phyloP scores from a whole-genome alignment of 352 stramenopile genomes.

The Phytopythium cucurbitacearum region DNA sequence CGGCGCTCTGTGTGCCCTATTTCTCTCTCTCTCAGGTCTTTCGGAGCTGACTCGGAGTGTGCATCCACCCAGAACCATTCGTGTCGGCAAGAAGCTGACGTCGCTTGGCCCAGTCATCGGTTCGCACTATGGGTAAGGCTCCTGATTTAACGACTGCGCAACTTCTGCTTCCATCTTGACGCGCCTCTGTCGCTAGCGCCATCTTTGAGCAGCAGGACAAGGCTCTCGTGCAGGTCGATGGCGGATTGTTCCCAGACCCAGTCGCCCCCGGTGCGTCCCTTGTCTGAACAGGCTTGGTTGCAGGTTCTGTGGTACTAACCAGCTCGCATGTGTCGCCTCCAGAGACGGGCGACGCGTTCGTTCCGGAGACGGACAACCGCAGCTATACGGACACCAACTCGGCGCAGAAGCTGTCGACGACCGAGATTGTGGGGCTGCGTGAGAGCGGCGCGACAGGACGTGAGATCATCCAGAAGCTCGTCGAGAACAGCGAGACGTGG shows the following conservation, averaged over 20 bases:
- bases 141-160: not conserved
- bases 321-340: not conserved
- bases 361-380: constrained; percentile 73
- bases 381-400: constrained; percentile 86
- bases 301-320: not conserved
- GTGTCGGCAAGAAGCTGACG: constrained; percentile 79
- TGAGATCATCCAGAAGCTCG: constrained; percentile 91
- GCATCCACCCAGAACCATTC: constrained; percentile 37
- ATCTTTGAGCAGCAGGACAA: constrained; percentile 88
- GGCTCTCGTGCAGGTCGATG: constrained; percentile 58
- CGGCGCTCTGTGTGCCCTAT: not conserved
- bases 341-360: constrained; percentile 81
- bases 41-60: not conserved
- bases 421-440: constrained; percentile 61
- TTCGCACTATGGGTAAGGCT: constrained; percentile 56
- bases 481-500: constrained; percentile 95
- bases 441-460: constrained; percentile 67
- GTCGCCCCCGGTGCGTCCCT: constrained; percentile 53
- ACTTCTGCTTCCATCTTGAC: not conserved
- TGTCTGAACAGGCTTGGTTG: not conserved
- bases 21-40: not conserved
- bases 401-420: constrained; percentile 70
- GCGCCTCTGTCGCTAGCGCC: constrained; percentile 17
- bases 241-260: constrained; percentile 76
- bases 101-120: constrained; percentile 66